Evolutionary conservation across 2,329 filamentous ascomycete species (phyloP), one percentile per base, ranked within the genome.

Genomic region (Raffaelea albimanens): DNA sequence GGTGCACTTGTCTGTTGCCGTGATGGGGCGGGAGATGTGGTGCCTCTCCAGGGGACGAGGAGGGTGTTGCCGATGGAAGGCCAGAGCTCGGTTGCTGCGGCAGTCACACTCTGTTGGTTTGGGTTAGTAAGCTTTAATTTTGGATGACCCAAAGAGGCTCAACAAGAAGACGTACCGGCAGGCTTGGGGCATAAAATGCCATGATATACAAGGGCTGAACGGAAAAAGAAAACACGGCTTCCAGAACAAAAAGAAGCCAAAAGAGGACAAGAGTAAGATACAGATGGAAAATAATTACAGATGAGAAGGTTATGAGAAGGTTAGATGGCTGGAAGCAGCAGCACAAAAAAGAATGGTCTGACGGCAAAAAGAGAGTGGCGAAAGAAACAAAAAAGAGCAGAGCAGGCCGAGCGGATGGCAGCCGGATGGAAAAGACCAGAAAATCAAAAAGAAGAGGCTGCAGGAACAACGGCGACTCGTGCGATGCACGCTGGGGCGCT

Each of bases 21-120:
- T 14, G 34, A 18, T 10, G 34, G 16, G 31, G 40, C 21, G 25
- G 50, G 45, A 19, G 39, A 45, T 10, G 53, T 50, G 13, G 56
- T 45, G 36, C 44, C 55, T 54, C 58, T 58, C 56, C 63, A 68
- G 9, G 69, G 63, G 19, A 62, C 51, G 48, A 61, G 57, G 16
- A 70, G 51, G 13, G 65, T 65, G 50, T 62, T 70, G 45, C 63
- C 61, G 51, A 73, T 62, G 40, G 70, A 71, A 46, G 71, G 70
- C 67, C 68, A 69, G 46, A 72, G 54, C 34, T 70, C 70, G 44
- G 68, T 59, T 8, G 66, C 65, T 50, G 63, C 66, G 43, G 66
- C 66, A 52, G 66, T 67, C 57, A 72, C 62, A 54, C 61, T 51
- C 50, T 53, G 20, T n/a, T 18, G 13, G n/a, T 14, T n/a, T 7